Conservation (phyloP, 2,329 filamentous ascomycete genomes). For the Aspergillus viridinutans region DNA sequence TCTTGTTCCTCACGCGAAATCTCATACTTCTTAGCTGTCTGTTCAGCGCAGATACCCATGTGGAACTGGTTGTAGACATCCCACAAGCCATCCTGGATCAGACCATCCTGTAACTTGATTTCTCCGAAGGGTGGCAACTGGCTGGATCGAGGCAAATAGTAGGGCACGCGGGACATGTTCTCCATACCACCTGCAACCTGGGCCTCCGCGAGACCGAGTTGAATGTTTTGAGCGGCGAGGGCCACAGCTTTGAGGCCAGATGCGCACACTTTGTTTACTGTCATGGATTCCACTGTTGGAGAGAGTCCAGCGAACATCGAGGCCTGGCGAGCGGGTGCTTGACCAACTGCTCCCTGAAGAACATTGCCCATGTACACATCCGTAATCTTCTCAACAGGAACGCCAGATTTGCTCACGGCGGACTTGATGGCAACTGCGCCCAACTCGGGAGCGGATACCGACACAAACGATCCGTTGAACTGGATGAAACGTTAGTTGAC, state of each 20-base stretch:
- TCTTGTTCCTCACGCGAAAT: constrained; percentile 86
- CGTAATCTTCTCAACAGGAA: constrained; percentile 75
- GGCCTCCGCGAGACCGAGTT: constrained; percentile 81
- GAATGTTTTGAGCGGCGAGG: constrained; percentile 89
- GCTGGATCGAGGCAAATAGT: constrained; percentile 80
- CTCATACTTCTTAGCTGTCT: constrained; percentile 80
- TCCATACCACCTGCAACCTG: constrained; percentile 96
- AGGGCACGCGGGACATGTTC: constrained; percentile 92
- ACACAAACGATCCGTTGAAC: constrained; percentile 92
- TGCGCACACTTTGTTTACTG: constrained; percentile 97
- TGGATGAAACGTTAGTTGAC: constrained; percentile 35
- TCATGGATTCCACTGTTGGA: constrained; percentile 76
- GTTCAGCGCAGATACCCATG: constrained; percentile 97
- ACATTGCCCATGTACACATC: constrained; percentile 99
- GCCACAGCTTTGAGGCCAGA: constrained; percentile 90
- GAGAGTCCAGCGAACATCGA: constrained; percentile 82
- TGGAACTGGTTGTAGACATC: constrained; percentile 97
- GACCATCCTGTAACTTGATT: constrained; percentile 79
- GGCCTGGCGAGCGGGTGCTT: constrained; percentile 89
- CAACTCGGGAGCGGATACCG: constrained; percentile 78
- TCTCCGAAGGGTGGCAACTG: constrained; percentile 82
- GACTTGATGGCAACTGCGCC: constrained; percentile 89
- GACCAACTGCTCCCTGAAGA: constrained; percentile 75
- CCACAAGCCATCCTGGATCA: constrained; percentile 92
- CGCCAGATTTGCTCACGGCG: constrained; percentile 77